Base-by-base conservation (phyloP, 1,284 basidiomycete genomes). In the Moesziomyces parantarcticus region DNA sequence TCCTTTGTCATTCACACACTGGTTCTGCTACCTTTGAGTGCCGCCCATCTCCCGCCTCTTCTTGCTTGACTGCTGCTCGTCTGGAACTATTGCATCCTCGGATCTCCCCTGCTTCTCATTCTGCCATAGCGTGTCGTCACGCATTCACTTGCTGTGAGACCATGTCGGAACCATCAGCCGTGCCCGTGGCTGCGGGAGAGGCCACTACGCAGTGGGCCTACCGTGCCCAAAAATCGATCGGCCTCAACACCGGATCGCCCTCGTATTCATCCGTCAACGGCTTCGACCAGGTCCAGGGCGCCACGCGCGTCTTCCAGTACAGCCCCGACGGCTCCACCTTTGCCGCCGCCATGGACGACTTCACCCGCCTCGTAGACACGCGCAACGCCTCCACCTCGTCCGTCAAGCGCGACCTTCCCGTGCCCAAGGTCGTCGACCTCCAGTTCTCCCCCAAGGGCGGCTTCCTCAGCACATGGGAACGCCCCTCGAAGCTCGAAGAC, bases 391-490 rank as follows among this genome's bases (percentile, higher is more conserved):
- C 39, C 58, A 75, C 54, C 18, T 68, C 74, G 32, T 52, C 50
- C 25, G 63, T 80, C 39, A 65, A 65, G 58, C 79, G 65, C 50
- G 70, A 73, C 60, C 65, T 83, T 3, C 74, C 75, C 14, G 82
- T 92, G 50, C 87, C 90, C 62, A 92, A 91, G 81, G 88, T 92
- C 76, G 84, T 94, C 61, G 94, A 96, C 80, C 85, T 98, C 76
- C 88, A 88, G 72, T 97, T 98, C 85, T 98, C 95, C 8, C 95
- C 96, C 7, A 89, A 91, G 69, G 94, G 93, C 46, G 93, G 92
- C 1, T 97, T 92, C 85, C 84, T 99, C 50, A 93, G 92, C 63
- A 97, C 93, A 47, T 98, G 94, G 92, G 94, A 97, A 86, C 89
- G 96, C 65, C 92, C 90, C 71, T 86, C 89, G 88, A 84, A 76